These are phyloP conservation scores for Trichoderma asperelloides DNA, from an alignment of 495 filamentous ascomycete species.

Conservation along the genomic window DNA sequence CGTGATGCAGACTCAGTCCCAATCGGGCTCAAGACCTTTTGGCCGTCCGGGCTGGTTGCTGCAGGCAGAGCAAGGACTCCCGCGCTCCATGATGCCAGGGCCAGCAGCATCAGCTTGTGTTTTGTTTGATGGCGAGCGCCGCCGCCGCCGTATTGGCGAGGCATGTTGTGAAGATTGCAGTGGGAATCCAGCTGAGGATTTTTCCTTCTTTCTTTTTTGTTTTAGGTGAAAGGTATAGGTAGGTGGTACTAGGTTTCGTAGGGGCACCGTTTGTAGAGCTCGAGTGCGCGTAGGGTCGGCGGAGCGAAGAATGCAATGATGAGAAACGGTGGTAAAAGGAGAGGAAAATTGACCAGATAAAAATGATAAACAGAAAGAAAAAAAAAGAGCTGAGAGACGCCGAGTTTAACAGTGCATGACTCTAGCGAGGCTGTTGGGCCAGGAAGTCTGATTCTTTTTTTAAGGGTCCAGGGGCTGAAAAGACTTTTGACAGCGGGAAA, in stretches of 20 bases:
- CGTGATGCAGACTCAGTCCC: constrained; percentile 12
- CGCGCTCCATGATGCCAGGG: background rate
- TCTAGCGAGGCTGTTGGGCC: background rate
- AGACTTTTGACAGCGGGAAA: background rate
- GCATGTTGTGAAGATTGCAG: background rate
- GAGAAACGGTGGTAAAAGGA: background rate
- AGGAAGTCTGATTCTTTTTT: background rate
- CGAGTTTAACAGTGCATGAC: background rate
- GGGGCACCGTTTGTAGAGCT: background rate
- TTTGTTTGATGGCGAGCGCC: constrained; percentile 2
- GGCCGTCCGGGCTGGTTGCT: background rate
- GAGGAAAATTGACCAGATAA: background rate
- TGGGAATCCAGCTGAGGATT: background rate
- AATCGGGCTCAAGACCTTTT: constrained; percentile 4
- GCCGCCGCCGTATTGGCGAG: constrained; percentile 1
- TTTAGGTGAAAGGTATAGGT: background rate
- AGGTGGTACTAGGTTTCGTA: background rate
- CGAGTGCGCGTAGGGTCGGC: background rate
- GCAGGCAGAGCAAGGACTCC: background rate
- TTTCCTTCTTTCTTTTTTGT: background rate
- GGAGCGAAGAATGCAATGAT: background rate
- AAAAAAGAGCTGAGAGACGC: background rate
- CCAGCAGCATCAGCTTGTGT: background rate
- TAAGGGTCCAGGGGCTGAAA: background rate
- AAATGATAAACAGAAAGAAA: background rate